Conservation (phyloP, 2,329 filamentous ascomycete species). For the Coniochaeta ligniaria region DNA sequence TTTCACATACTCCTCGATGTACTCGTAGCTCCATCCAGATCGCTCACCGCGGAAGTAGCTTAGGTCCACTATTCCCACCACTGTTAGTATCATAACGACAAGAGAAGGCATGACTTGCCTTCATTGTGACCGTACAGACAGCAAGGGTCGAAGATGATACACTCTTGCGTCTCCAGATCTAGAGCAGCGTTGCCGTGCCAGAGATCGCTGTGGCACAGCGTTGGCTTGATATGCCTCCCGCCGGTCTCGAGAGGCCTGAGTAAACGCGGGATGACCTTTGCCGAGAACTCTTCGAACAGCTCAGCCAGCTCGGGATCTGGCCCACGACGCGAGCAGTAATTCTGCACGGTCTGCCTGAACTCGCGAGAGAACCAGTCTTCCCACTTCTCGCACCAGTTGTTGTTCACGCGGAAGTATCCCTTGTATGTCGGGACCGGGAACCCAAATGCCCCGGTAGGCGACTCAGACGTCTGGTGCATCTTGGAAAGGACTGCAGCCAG, state of each 20-base stretch:
- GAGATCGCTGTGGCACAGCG: slow-evolving; percentile 25
- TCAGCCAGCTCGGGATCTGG: not conserved
- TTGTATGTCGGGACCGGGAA: not conserved
- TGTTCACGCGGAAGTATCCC: not conserved
- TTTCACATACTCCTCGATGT: slow-evolving; percentile 6
- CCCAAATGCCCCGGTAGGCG: not conserved
- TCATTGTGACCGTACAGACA: slow-evolving; percentile 16
- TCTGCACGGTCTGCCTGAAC: slow-evolving; percentile 7
- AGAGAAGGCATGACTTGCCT: not conserved
- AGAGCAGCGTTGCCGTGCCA: slow-evolving; percentile 19
- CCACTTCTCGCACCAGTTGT: slow-evolving; percentile 16
- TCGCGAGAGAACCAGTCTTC: slow-evolving; percentile 15
- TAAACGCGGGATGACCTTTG: slow-evolving; percentile 28
- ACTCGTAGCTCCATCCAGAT: not conserved
- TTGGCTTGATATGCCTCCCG: slow-evolving; percentile 25
- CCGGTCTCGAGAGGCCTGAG: slow-evolving; percentile 26
- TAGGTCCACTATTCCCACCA: not conserved
- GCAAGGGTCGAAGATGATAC: slow-evolving; percentile 20
- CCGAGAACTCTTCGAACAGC: slow-evolving; percentile 11
- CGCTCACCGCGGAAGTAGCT: not conserved
- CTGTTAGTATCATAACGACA: not conserved
- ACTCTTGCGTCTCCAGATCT: slow-evolving; percentile 14
- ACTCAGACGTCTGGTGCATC: not conserved
- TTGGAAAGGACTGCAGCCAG: not conserved
- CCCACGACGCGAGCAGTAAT: slow-evolving; percentile 3